phyloP scores from a whole-genome alignment of 2,329 filamentous ascomycete genomes.

The Hypoxylon sp. region DNA sequence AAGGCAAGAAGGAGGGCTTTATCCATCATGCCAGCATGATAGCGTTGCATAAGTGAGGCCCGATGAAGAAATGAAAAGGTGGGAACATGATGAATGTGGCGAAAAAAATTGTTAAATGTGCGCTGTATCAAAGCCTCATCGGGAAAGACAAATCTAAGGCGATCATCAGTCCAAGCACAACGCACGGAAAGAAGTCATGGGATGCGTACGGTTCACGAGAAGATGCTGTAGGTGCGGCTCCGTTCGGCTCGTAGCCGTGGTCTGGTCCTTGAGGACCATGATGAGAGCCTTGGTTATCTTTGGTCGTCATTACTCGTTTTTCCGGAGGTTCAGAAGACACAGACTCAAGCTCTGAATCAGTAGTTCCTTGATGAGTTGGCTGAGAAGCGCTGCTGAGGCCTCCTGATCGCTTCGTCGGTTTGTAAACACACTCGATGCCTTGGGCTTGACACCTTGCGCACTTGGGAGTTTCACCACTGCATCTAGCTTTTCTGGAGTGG shows the following conservation, averaged over 20 bases:
- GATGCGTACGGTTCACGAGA: slow-evolving; percentile 50
- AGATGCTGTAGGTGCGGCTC: slow-evolving; percentile 40
- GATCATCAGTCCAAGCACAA: slow-evolving; percentile 47
- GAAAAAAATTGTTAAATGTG: slow-evolving; percentile 71
- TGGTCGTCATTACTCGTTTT: slow-evolving; percentile 53
- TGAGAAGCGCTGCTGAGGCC: slow-evolving; percentile 46
- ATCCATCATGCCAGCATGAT: slow-evolving; percentile 70
- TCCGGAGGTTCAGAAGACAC: slow-evolving; percentile 55
- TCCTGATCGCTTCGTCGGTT: slow-evolving; percentile 55
- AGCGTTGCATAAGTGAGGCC: slow-evolving; percentile 72
- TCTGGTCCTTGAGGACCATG: slow-evolving; percentile 53
- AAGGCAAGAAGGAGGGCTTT: slow-evolving; percentile 68
- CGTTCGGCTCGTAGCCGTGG: slow-evolving; percentile 45
- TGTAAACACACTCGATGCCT: slow-evolving; percentile 70
- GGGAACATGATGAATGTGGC: slow-evolving; percentile 71
- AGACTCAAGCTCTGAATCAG: slow-evolving; percentile 55
- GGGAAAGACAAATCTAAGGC: slow-evolving; percentile 60
- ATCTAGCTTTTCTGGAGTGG: slow-evolving; percentile 71
- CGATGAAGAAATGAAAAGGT: slow-evolving; percentile 72
- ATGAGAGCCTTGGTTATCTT: slow-evolving; percentile 54
- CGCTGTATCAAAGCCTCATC: slow-evolving; percentile 65
- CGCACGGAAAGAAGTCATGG: slow-evolving; percentile 33
- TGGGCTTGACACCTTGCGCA: slow-evolving; percentile 68
- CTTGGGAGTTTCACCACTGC: slow-evolving; percentile 70
- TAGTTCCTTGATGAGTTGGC: slow-evolving; percentile 48